These are phyloP conservation scores for Sordaria brevicollis DNA, from an alignment of 495 filamentous ascomycete species.

Conservation along the genomic window DNA sequence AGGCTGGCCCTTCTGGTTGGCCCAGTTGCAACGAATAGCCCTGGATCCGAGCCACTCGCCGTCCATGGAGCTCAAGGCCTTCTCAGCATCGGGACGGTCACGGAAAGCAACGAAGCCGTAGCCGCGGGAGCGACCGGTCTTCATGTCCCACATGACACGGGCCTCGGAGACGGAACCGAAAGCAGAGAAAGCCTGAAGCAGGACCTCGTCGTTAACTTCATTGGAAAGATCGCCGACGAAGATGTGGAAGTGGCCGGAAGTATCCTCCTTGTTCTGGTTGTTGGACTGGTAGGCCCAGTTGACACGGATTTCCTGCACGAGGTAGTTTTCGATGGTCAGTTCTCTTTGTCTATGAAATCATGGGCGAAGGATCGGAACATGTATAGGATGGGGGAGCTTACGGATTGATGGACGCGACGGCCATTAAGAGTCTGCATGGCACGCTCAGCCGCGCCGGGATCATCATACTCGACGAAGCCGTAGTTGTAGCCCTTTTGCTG, in stretches of 20 bases:
- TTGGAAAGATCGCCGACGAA: slow-evolving; percentile 98
- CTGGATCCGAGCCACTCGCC: slow-evolving; percentile 98
- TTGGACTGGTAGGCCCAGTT: slow-evolving; percentile 99
- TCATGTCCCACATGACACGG: slow-evolving; percentile 99
- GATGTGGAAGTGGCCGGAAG: slow-evolving; percentile 97
- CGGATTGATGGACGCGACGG: slow-evolving; percentile 86
- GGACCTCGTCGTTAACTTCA: slow-evolving; percentile 95
- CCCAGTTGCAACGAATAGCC: slow-evolving; percentile 99
- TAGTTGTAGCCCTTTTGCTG: slow-evolving; percentile 97
- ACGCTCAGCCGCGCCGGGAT: slow-evolving; percentile 89
- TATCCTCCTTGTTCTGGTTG: slow-evolving; percentile 90
- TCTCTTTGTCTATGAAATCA: background rate
- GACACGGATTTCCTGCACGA: slow-evolving; percentile 93
- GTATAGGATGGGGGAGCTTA: slow-evolving; percentile 33
- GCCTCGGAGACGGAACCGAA: slow-evolving; percentile 98
- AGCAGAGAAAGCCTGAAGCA: slow-evolving; percentile 90
- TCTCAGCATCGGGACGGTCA: slow-evolving; percentile 87
- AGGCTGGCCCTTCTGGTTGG: slow-evolving; percentile 98
- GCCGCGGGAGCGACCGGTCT: slow-evolving; percentile 92
- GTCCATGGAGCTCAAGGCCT: slow-evolving; percentile 94
- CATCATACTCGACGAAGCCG: slow-evolving; percentile 98
- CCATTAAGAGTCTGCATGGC: slow-evolving; percentile 97
- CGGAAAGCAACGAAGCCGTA: slow-evolving; percentile 99
- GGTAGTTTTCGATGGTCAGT: slow-evolving; percentile 7
- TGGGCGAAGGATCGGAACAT: background rate